Evolutionary conservation across 2,329 filamentous ascomycete genomes (phyloP).

Genomic region (Kalaharituber pfeilii): DNA sequence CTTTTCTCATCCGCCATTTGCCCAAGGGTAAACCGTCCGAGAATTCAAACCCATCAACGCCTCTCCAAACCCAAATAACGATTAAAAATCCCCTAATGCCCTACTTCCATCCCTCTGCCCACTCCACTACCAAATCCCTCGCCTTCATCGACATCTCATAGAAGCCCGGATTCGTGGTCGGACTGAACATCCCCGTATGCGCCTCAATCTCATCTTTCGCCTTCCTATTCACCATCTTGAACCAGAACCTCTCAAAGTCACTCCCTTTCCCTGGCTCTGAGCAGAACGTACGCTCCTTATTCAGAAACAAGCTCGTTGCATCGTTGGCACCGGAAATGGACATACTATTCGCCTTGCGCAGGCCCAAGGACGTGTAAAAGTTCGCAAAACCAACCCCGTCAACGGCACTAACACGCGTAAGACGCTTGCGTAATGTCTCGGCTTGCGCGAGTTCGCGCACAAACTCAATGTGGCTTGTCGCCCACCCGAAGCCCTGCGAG

Average conservation of each 20-base stretch:
- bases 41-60: no score
- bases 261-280: conserved; percentile 47
- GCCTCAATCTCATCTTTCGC: conserved; percentile 63
- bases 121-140: conserved; percentile 45
- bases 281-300: conserved; percentile 71
- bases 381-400: conserved; percentile 64
- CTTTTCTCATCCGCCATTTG: no score
- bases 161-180: conserved; percentile 55
- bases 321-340: conserved; percentile 29
- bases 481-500: conserved; percentile 60
- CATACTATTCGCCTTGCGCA: conserved; percentile 38
- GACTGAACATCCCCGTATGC: conserved; percentile 67
- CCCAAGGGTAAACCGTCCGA: no score
- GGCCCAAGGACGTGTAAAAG: conserved; percentile 67
- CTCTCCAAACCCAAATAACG: no score
- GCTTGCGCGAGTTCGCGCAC: conserved; percentile 74
- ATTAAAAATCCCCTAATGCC: neutral
- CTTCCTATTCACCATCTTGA: conserved; percentile 57
- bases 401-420: conserved; percentile 46
- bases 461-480: conserved; percentile 79
- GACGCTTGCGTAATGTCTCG: conserved; percentile 60
- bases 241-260: conserved; percentile 40
- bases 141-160: conserved; percentile 48
- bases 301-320: conserved; percentile 39
- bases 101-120: conserved; percentile 28